Conservation (phyloP, 129 eudicot species). For the Ambrosia trifida region DNA sequence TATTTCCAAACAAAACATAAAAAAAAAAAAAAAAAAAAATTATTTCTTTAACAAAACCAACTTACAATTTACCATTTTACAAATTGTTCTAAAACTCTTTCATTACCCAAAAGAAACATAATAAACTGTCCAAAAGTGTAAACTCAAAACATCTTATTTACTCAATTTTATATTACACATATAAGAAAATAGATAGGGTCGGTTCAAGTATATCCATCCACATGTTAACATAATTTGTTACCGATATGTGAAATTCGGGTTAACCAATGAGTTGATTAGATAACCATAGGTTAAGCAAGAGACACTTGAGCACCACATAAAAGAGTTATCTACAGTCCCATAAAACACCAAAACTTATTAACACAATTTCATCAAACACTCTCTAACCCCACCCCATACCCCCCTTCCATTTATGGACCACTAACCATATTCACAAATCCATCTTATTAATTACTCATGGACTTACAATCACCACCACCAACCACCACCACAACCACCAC, state of each 20-base stretch:
- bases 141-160: not conserved
- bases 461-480: conserved; percentile 31
- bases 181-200: conserved; percentile 3
- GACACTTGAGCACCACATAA: conserved; percentile 37
- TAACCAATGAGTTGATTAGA: conserved; percentile 36
- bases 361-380: conserved; percentile 6
- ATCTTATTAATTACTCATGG: conserved; percentile 44
- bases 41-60: not conserved
- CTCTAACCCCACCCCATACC: not conserved
- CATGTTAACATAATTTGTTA: not conserved
- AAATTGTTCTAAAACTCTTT: not conserved
- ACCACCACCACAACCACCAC: conserved; percentile 28
- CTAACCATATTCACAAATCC: conserved; percentile 20
- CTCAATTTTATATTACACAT: not conserved
- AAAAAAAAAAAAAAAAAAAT: too few relatives aligned
- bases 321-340: conserved; percentile 40
- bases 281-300: conserved; percentile 42
- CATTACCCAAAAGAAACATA: too few relatives aligned
- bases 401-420: conserved; percentile 31
- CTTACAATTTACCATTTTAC: not conserved
- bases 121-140: not conserved
- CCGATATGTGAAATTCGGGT: conserved; percentile 33
- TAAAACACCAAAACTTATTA: conserved; percentile 8
- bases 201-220: conserved; percentile 33
- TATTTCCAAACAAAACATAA: too few relatives aligned